Percentiles rank a stretch among this genome's conserved stretches.
phyloP scores from a whole-genome alignment of 2,329 filamentous ascomycete species.

The Capronia americana region DNA sequence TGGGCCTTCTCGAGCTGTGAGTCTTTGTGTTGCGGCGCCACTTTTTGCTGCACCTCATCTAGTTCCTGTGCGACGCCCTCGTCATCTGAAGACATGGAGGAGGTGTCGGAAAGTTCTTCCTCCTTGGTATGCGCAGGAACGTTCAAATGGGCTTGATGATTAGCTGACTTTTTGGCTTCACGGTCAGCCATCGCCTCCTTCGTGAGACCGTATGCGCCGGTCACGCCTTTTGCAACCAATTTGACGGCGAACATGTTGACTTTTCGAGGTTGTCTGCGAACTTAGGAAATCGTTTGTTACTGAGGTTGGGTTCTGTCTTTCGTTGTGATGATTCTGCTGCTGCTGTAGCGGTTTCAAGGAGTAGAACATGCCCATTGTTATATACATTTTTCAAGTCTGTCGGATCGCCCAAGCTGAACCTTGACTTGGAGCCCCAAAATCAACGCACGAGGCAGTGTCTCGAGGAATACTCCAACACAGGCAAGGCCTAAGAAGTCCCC shows the following conservation, averaged over 20 bases:
- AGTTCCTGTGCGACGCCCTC: constrained; percentile 18
- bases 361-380: not conserved
- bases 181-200: constrained; percentile 18
- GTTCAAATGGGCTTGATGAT: constrained; percentile 6
- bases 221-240: constrained; percentile 20
- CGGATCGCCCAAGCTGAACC: too few species aligned
- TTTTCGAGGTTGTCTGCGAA: not conserved
- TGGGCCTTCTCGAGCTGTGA: constrained; percentile 12
- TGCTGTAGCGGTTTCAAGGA: not conserved
- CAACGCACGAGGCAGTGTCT: constrained; percentile 10
- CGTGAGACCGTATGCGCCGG: constrained; percentile 19
- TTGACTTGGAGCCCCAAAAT: not conserved
- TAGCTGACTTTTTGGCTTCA: constrained; percentile 9
- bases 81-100: constrained; percentile 15
- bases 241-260: constrained; percentile 18
- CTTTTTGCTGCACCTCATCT: constrained; percentile 17
- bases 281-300: not conserved
- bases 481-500: not conserved
- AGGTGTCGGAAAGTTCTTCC: constrained; percentile 10
- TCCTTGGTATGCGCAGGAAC: not conserved
- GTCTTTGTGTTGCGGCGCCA: not conserved
- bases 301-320: not conserved
- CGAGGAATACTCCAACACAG: constrained; percentile 12
- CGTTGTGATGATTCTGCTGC: not conserved
- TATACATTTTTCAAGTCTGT: not conserved